Conservation (phyloP, 371 early-diverging fungal species). For the Apophysomyces variabilis region DNA sequence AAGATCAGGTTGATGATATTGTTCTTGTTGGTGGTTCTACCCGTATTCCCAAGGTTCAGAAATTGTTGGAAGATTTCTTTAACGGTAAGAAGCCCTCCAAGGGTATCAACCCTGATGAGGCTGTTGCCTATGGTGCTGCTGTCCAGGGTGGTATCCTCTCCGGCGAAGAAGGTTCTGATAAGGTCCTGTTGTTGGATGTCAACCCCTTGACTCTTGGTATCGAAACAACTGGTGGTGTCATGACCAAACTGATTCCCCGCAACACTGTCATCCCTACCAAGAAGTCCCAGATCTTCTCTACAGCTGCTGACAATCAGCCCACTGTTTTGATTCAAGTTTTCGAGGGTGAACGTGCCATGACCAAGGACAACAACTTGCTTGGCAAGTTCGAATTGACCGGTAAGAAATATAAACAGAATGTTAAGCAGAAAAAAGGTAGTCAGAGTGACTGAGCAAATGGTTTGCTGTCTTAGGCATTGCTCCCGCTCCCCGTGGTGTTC, state of each 20-base stretch:
- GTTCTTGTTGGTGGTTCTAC: slow-evolving; percentile 99
- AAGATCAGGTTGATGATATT: slow-evolving; percentile 94
- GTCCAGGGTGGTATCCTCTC: slow-evolving; percentile 98
- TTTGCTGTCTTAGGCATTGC: slow-evolving; percentile 64
- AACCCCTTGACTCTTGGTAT: slow-evolving; percentile 98
- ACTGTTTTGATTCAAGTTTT: slow-evolving; percentile 97
- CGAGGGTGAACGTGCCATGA: slow-evolving; percentile 97
- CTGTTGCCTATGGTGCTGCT: slow-evolving; percentile 99
- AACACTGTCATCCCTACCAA: slow-evolving; percentile 98
- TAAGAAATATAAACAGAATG: slow-evolving; percentile 41
- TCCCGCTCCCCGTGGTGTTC: slow-evolving; percentile 96
- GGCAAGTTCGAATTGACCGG: slow-evolving; percentile 97
- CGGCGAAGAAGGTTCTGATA: slow-evolving; percentile 84
- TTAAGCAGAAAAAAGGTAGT: neutral
- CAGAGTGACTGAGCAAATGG: neutral
- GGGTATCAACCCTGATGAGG: slow-evolving; percentile 99
- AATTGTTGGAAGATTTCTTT: slow-evolving; percentile 91
- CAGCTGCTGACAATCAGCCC: slow-evolving; percentile 98
- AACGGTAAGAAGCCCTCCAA: slow-evolving; percentile 93
- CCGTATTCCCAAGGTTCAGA: slow-evolving; percentile 98
- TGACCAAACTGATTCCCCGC: slow-evolving; percentile 95
- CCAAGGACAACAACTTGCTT: slow-evolving; percentile 96
- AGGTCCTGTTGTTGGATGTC: slow-evolving; percentile 95
- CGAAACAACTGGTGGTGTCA: slow-evolving; percentile 96
- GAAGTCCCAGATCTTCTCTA: slow-evolving; percentile 98